Evolutionary conservation across 805 yeast genomes (phyloP), one percentile per base, ranked within the genome.

Genomic region (Scheffersomyces ergatensis): DNA sequence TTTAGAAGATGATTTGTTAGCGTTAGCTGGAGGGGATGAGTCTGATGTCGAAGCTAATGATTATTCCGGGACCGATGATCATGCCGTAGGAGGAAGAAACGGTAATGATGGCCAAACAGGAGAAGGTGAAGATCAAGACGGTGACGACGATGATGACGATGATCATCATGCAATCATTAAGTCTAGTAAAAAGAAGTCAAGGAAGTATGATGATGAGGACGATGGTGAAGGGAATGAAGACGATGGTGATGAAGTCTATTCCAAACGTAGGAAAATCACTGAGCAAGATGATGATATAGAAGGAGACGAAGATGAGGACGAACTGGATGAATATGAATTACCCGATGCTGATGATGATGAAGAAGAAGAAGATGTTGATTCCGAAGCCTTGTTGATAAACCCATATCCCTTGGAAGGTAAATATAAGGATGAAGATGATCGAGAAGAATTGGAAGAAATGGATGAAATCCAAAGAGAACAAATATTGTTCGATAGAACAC

Each of bases 361-460:
- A 4, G 58, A 51, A 53, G 5, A 59, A 21, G 9, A 21, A 21
- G 24, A 54, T 12, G 68, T 58, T 11, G 67, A 59, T 20, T n/a
- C n/a, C n/a, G n/a, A n/a, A n/a, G n/a, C n/a, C n/a, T n/a, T n/a
- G n/a, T 53, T 69, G 40, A 53, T 62, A 34, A 83, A 85, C 54
- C 99, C 98, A 8, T 93, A 90, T 59, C 99, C 99, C 2, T 64
- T 92, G 39, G 97, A 89, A 56, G 96, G 96, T 6, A 89, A 88
- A 55, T 93, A 83, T 69, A 86, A 82, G 54, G 84, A 89, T 62
- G 96, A 82, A 39, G 73, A 69, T 7, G 99, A 93, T 63, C 77
- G 87, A 45, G 80, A 67, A 1, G 62, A 70, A 40, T 69, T 78
- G 50, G 67, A 86, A 55, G 82, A 74, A 36, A 76, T 93, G 82